These are phyloP conservation scores for Suillus alpinus DNA, from an alignment of 768 basidiomycete genomes.

Conservation along the genomic window DNA sequence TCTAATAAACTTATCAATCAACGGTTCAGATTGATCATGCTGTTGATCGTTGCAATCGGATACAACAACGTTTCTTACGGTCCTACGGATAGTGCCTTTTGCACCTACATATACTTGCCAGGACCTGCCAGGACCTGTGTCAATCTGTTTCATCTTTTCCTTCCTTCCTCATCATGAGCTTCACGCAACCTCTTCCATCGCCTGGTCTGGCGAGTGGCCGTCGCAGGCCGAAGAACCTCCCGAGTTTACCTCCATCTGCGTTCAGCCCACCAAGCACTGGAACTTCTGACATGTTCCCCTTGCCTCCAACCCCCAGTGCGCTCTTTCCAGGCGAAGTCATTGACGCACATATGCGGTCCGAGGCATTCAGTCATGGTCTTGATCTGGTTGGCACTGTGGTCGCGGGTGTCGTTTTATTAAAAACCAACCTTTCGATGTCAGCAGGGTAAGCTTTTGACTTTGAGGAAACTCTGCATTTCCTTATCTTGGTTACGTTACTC, in stretches of 20 bases:
- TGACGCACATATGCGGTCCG: constrained; percentile 67
- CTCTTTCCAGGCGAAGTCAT: constrained; percentile 62
- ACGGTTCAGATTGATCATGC: not conserved
- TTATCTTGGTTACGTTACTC: constrained; percentile 4
- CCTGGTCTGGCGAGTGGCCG: constrained; percentile 50
- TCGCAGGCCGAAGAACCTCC: constrained; percentile 63
- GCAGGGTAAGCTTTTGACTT: not conserved
- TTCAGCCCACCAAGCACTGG: constrained; percentile 72
- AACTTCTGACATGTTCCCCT: constrained; percentile 62
- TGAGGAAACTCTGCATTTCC: not conserved
- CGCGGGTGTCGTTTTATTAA: constrained; percentile 34
- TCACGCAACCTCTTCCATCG: constrained; percentile 30
- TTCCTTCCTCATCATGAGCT: constrained; percentile 1
- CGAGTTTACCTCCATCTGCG: constrained; percentile 71
- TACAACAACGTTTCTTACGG: not conserved
- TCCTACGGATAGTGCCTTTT: not conserved
- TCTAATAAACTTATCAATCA: not conserved
- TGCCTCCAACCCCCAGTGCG: constrained; percentile 66
- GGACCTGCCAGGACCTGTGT: not conserved
- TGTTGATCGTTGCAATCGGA: constrained; percentile 1
- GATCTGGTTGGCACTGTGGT: constrained; percentile 27
- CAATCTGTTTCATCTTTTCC: not conserved
- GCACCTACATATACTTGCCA: not conserved
- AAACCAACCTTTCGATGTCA: not conserved
- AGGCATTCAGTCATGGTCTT: not conserved